Evolutionary conservation across 1,284 basidiomycete species (phyloP).

Genomic region (Ustilago xerochloae): DNA sequence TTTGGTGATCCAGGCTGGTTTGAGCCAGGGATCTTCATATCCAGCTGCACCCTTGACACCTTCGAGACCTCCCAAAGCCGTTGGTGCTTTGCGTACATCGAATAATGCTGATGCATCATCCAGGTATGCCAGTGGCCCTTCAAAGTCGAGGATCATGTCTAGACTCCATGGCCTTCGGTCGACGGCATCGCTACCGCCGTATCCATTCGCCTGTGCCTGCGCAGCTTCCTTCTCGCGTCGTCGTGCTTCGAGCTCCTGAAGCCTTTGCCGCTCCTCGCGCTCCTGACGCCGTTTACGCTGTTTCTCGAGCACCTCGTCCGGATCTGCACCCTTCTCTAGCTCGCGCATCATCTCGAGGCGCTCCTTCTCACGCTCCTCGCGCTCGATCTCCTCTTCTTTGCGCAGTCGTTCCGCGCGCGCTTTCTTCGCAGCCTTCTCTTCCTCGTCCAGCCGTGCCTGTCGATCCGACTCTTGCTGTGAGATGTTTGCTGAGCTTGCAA

Average conservation of each 20-base stretch:
- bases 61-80: constrained; percentile 46
- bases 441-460: constrained; percentile 54
- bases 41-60: constrained; percentile 40
- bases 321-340: constrained; percentile 57
- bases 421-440: constrained; percentile 46
- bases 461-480: constrained; percentile 56
- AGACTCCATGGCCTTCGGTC: constrained; percentile 41
- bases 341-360: constrained; percentile 58
- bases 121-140: constrained; percentile 58
- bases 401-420: constrained; percentile 53
- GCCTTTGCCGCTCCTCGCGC: constrained; percentile 36
- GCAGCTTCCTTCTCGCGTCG: constrained; percentile 41
- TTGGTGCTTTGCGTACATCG: constrained; percentile 47
- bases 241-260: constrained; percentile 26
- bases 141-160: constrained; percentile 59
- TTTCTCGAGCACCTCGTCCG: constrained; percentile 50
- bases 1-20: constrained; percentile 38
- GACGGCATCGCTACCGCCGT: constrained; percentile 7
- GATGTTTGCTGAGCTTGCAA: constrained; percentile 49
- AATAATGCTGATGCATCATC: constrained; percentile 53
- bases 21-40: constrained; percentile 62
- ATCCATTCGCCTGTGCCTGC: constrained; percentile 15
- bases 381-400: constrained; percentile 56
- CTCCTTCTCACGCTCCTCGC: constrained; percentile 48
- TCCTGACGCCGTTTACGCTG: constrained; percentile 51